Evolutionary conservation across 306 rosid species (phyloP), one percentile per base, ranked within the genome.

Genomic region (Dalbergia cochinchinensis): DNA sequence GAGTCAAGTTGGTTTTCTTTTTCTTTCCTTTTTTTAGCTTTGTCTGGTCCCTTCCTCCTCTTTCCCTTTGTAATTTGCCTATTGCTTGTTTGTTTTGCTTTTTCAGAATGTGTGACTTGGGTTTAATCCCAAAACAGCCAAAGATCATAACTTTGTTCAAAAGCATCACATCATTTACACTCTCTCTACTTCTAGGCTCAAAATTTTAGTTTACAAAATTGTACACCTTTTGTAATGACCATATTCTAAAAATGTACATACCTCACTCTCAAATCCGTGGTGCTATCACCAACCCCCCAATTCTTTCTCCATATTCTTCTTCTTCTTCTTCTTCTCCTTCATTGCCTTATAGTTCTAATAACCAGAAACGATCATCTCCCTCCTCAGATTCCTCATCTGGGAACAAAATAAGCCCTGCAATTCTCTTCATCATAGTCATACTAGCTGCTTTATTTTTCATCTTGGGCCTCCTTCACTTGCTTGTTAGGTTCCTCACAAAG

Each of bases 391-490:
- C 94, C 26, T 84, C 87, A 44, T 85, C 90, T n/a, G 83, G 92
- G 50, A 85, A 79, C 37, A 92, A 84, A 87, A 83, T 94, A 69
- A 90, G 86, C 81, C 99, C 99, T 26, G 83, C 97, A 63, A 85
- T 94, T 67, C 84, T 94, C 41, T 83, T 94, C 69, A 89, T 92
- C 85, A 90, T 94, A 83, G 79, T 92, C 11, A 81, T 92, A 84
- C 78, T 92, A 26, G 97, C 99, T 71, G 86, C 90, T 58, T 73
- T 94, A 8, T 90, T 92, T 79, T 94, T 94, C 86, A 78, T 94
- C 74, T 89, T 97, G 12, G 94, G 97, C 34, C 77, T 90, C 11
- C 90, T 94, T 82, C 97, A 94, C 89, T 81, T 94, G 83, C 91
- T 94, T 58, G 87, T 91, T 78, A 92, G 95, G 79, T 92, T 71